phyloP scores from a whole-genome alignment of 1,139 yeast species.

The Debaryomyces fabryi region DNA sequence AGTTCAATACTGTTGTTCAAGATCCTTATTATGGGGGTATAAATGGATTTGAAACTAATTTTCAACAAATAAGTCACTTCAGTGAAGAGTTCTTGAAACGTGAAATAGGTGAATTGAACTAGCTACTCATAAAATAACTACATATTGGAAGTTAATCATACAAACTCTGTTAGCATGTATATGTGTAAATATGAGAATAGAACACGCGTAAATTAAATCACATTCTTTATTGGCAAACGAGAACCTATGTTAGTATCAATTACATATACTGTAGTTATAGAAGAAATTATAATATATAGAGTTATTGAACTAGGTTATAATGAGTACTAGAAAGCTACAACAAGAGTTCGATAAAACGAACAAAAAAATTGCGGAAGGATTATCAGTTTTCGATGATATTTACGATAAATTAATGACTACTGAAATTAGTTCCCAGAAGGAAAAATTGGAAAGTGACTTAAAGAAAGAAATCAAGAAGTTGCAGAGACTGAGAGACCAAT shows the following conservation, averaged over 20 bases:
- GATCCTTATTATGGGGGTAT: constrained; percentile 94
- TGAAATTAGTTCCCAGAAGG: constrained; percentile 88
- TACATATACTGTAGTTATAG: constrained; percentile 44
- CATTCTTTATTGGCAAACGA: constrained; percentile 3
- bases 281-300: constrained; percentile 7
- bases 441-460: constrained; percentile 88
- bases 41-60: constrained; percentile 80
- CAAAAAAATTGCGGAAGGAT: constrained; percentile 94
- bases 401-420: constrained; percentile 84
- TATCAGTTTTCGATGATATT: constrained; percentile 80
- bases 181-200: constrained; percentile 6
- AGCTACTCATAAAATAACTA: neutral
- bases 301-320: constrained; percentile 13
- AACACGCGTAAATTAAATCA: constrained; percentile 2
- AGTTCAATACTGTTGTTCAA: constrained; percentile 61
- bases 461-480: constrained; percentile 95
- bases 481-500: constrained; percentile 93
- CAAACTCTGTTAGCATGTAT: neutral
- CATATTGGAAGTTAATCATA: neutral
- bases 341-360: constrained; percentile 93
- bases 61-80: constrained; percentile 72
- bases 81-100: constrained; percentile 61
- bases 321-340: constrained; percentile 53
- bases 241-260: neutral
- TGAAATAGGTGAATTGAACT: constrained; percentile 36